A percentile compares a stretch with the other conserved stretches of the same genome.
Conservation (phyloP, 2,329 filamentous ascomycete genomes). For the Lachnellula subtilissima region DNA sequence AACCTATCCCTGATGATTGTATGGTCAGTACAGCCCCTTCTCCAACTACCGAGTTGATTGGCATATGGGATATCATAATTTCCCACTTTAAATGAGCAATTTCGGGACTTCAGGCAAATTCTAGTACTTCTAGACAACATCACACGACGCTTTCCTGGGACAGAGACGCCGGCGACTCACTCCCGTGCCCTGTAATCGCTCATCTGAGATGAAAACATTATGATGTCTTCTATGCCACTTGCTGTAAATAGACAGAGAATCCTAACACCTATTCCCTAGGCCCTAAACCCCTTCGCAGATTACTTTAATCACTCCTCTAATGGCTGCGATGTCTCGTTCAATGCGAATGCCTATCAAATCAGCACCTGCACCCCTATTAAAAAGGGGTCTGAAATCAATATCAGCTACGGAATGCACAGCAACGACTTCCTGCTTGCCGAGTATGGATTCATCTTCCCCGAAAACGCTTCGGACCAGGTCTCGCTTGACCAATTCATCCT, state of each 20-base stretch:
- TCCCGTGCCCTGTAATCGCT: too few relatives aligned
- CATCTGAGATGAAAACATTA: too few relatives aligned
- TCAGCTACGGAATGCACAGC: conserved; percentile 65
- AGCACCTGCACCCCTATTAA: conserved; percentile 46
- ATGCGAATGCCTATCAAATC: conserved; percentile 49
- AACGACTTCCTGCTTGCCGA: conserved; percentile 71
- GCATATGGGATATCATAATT: too few relatives aligned
- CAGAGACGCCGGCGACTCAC: too few relatives aligned
- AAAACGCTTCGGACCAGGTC: conserved; percentile 28
- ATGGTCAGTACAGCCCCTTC: conserved; percentile 36
- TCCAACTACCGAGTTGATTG: too few relatives aligned
- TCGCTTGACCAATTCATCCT: conserved; percentile 27
- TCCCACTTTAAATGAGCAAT: too few relatives aligned
- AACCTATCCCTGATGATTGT: conserved; percentile 47
- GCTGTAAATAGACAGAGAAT: not conserved
- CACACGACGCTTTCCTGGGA: too few relatives aligned
- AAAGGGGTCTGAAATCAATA: conserved; percentile 59
- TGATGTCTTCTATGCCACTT: too few relatives aligned
- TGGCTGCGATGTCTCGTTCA: conserved; percentile 50
- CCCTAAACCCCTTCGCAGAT: conserved; percentile 67
- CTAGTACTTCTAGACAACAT: too few relatives aligned
- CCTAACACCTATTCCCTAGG: conserved; percentile 22
- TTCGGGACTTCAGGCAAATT: too few relatives aligned
- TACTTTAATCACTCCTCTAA: conserved; percentile 57
- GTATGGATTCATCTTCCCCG: conserved; percentile 40